Conservation (phyloP, 2,329 filamentous ascomycete genomes). For the Pyricularia grisea region DNA sequence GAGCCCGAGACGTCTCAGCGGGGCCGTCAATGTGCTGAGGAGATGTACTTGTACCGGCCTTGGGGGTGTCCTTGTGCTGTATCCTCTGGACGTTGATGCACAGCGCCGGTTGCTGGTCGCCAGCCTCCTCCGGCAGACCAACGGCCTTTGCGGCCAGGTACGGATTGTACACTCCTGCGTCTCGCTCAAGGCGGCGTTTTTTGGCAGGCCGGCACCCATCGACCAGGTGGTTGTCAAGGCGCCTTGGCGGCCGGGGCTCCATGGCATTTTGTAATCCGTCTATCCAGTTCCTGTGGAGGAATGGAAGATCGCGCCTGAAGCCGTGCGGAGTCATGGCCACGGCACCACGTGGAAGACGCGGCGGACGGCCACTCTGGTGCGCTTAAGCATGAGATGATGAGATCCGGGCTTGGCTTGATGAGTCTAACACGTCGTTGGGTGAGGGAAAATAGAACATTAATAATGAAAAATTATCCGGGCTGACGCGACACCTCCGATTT, state of each 20-base stretch:
- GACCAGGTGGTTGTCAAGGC: slow-evolving; percentile 35
- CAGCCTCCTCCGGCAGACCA: slow-evolving; percentile 13
- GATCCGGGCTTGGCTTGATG: neutral
- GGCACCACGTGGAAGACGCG: slow-evolving; percentile 5
- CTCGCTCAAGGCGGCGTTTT: slow-evolving; percentile 33
- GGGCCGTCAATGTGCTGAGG: slow-evolving; percentile 23
- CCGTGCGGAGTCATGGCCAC: slow-evolving; percentile 2
- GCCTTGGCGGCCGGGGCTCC: slow-evolving; percentile 24
- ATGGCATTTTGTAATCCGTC: slow-evolving; percentile 20
- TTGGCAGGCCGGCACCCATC: slow-evolving; percentile 32
- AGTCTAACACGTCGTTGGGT: neutral
- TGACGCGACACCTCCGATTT: neutral
- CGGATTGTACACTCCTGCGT: slow-evolving; percentile 3
- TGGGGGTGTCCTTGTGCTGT: slow-evolving; percentile 34
- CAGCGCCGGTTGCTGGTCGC: slow-evolving; percentile 21
- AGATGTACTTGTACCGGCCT: slow-evolving; percentile 21
- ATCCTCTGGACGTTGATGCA: slow-evolving; percentile 45
- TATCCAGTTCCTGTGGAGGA: slow-evolving; percentile 4
- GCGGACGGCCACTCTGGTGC: slow-evolving; percentile 1
- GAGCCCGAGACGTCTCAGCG: slow-evolving; percentile 24
- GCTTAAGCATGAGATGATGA: neutral
- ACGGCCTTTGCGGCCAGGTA: slow-evolving; percentile 2
- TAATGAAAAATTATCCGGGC: neutral
- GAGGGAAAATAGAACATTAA: neutral
- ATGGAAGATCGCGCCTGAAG: neutral